A percentile compares a stretch with the other conserved stretches of the same genome.
Conservation (phyloP, 2,329 filamentous ascomycete genomes). For the Gnomoniopsis smithogilvyi region DNA sequence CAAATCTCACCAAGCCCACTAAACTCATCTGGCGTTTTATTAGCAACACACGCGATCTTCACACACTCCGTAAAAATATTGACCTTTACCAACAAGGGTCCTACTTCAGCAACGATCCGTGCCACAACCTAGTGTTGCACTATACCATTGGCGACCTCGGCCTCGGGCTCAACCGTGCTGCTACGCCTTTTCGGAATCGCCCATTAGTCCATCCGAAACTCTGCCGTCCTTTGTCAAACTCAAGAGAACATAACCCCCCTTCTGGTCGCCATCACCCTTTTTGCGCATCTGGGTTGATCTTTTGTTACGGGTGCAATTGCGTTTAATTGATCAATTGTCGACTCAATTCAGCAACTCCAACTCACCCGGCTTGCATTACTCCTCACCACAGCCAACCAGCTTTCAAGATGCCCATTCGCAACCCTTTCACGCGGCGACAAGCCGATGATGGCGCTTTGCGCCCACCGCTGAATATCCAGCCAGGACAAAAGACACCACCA, state of each 20-base stretch:
- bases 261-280: neutral
- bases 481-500: conserved; percentile 34
- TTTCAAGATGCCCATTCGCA: conserved; percentile 66
- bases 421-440: conserved; percentile 64
- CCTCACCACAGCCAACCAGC: neutral
- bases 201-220: neutral
- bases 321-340: neutral
- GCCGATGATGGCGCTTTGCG: conserved; percentile 54
- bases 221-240: neutral
- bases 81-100: neutral
- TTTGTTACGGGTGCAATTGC: neutral
- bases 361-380: neutral
- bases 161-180: neutral
- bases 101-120: neutral
- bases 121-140: neutral
- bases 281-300: too few species aligned
- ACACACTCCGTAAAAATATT: neutral
- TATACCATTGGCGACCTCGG: neutral
- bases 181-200: neutral
- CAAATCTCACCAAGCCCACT: neutral
- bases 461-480: conserved; percentile 34
- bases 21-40: neutral
- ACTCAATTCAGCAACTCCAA: neutral
- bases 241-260: neutral
- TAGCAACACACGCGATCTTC: neutral